Evolutionary conservation across 257 asterid species (phyloP).

Genomic region (Dorcoceras hygrometricum): DNA sequence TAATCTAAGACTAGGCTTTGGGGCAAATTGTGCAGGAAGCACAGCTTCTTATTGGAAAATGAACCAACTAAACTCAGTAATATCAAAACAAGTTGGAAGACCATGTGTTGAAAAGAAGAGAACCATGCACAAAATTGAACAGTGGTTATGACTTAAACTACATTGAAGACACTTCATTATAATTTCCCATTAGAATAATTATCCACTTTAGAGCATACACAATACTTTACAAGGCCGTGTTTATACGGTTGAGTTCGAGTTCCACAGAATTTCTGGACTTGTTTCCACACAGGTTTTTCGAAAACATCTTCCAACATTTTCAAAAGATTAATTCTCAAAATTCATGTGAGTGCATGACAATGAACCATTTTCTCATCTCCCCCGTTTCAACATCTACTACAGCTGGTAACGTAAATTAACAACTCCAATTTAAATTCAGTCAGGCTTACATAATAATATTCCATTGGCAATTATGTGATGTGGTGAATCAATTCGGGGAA

Average conservation of each 20-base stretch:
- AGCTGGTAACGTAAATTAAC: background rate
- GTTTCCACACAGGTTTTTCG: too few relatives aligned
- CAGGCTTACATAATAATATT: background rate
- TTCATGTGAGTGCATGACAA: too few relatives aligned
- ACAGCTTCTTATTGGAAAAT: background rate
- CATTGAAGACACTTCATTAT: background rate
- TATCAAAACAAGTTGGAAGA: background rate
- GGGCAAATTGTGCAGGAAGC: background rate
- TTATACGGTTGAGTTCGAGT: background rate
- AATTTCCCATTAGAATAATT: conserved; percentile 1
- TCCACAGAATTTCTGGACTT: background rate
- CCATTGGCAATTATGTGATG: background rate
- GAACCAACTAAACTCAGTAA: background rate
- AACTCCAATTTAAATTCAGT: background rate
- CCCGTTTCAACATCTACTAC: background rate
- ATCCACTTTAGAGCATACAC: background rate
- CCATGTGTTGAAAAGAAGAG: background rate
- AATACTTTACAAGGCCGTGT: background rate
- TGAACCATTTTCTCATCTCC: too few relatives aligned
- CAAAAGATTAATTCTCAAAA: background rate
- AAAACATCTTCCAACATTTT: too few relatives aligned
- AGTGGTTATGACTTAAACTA: background rate
- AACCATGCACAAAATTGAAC: background rate
- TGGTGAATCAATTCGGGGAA: background rate
- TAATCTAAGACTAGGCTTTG: conserved; percentile 10